phyloP scores from a whole-genome alignment of 179 eudicot species.

The Spergularia azorica region DNA sequence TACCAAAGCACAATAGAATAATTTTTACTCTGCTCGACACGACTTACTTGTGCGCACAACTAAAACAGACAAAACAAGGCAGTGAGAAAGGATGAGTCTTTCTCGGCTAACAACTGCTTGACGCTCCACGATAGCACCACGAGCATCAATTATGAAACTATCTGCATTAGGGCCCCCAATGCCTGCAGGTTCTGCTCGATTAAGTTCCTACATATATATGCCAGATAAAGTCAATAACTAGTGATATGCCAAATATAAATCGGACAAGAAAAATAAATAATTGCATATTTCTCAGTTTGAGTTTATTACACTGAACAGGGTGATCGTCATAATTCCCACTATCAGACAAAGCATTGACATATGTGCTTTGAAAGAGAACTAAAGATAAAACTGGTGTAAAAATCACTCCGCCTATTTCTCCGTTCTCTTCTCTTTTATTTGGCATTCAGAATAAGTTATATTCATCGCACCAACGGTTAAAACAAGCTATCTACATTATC shows the following conservation, averaged over 20 bases:
- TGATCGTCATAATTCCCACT: too few relatives aligned
- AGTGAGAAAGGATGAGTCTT: conserved; percentile 87
- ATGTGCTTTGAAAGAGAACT: too few relatives aligned
- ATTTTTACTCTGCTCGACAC: background rate
- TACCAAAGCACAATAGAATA: conserved; percentile 4
- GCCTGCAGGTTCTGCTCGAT: conserved; percentile 91
- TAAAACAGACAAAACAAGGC: conserved; percentile 88
- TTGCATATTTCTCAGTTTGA: background rate
- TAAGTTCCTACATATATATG: conserved; percentile 63
- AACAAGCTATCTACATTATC: background rate
- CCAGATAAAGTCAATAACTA: conserved; percentile 2
- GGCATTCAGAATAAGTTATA: background rate
- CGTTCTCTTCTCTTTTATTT: background rate
- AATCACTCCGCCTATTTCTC: background rate
- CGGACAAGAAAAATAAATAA: background rate
- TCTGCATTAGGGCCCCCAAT: conserved; percentile 85
- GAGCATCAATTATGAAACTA: conserved; percentile 77
- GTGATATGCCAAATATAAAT: background rate
- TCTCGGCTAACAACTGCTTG: conserved; percentile 89
- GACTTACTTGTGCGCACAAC: conserved; percentile 85
- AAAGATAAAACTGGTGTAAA: too few relatives aligned
- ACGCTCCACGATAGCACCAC: conserved; percentile 92
- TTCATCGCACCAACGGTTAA: background rate
- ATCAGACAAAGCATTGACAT: too few relatives aligned
- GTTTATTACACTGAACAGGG: too few relatives aligned